A percentile compares a stretch with the other conserved stretches of the same genome.
Evolutionary conservation across 441 rosid species (phyloP).

Genomic region (Euphorbia schlechtendalii): DNA sequence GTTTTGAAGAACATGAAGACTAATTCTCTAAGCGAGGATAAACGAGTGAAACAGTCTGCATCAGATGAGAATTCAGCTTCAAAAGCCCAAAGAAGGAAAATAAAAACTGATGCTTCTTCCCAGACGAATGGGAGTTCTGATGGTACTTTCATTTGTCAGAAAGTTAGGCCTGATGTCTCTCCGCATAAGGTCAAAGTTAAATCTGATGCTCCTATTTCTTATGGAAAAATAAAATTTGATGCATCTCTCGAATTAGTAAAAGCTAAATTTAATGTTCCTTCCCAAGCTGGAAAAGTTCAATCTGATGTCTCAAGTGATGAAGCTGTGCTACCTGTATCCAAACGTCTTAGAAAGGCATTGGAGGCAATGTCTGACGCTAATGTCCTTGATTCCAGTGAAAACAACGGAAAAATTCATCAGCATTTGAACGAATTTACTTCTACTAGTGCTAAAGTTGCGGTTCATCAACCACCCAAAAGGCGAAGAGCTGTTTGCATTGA

Average conservation of each 20-base stretch:
- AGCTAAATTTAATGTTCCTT: conserved; percentile 15
- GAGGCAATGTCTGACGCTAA: conserved; percentile 54
- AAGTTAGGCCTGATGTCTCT: conserved; percentile 18
- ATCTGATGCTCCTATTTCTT: conserved; percentile 15
- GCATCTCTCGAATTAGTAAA: conserved; percentile 19
- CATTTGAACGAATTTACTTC: conserved; percentile 33
- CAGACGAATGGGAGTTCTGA: conserved; percentile 23
- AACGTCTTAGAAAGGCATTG: conserved; percentile 48
- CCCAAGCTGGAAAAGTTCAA: conserved; percentile 25
- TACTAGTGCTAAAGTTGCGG: conserved; percentile 26
- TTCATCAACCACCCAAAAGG: conserved; percentile 46
- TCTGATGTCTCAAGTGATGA: conserved; percentile 49
- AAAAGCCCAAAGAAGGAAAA: conserved; percentile 30
- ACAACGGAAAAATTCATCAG: conserved; percentile 34
- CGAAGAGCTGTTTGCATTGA: conserved; percentile 88
- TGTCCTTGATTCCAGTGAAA: conserved; percentile 34
- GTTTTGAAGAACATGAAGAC: conserved; percentile 23
- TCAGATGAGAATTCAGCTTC: conserved; percentile 38
- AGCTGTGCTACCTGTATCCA: conserved; percentile 52
- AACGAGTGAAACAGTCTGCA: conserved; percentile 29
- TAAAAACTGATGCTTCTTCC: conserved; percentile 18
- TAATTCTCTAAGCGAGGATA: conserved; percentile 31
- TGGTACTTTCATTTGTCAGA: conserved; percentile 19
- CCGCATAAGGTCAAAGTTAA: conserved; percentile 17
- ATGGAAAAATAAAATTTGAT: conserved; percentile 27